phyloP scores from a whole-genome alignment of 1,284 basidiomycete species.

The Ustilago cynodontis region DNA sequence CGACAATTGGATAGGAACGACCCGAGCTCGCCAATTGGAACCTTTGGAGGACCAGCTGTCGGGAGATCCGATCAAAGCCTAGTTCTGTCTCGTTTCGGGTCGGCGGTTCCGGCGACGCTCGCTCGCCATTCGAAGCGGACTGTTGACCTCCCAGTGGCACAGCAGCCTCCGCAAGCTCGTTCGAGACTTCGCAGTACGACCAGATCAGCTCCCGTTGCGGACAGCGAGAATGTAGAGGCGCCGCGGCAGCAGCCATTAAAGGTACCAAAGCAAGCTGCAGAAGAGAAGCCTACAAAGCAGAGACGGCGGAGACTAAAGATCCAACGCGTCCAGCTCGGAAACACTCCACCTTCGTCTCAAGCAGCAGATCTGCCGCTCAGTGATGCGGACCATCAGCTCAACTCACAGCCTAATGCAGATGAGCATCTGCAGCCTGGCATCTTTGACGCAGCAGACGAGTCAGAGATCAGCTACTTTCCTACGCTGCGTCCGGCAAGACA shows the following conservation, averaged over 20 bases:
- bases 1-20: conserved; percentile 13
- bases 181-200: neutral
- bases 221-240: conserved; percentile 20
- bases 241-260: neutral
- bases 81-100: conserved; percentile 1
- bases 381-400: conserved; percentile 32
- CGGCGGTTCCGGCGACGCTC: neutral
- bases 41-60: conserved; percentile 18
- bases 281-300: neutral
- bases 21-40: conserved; percentile 31
- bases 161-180: neutral
- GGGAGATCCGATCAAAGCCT: conserved; percentile 11
- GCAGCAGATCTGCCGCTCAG: conserved; percentile 28
- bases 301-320: conserved; percentile 25
- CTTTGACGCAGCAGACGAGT: conserved; percentile 22
- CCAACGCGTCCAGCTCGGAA: conserved; percentile 26
- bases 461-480: conserved; percentile 46
- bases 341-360: neutral
- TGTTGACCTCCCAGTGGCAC: conserved; percentile 6
- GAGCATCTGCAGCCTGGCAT: neutral
- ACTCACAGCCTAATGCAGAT: conserved; percentile 22
- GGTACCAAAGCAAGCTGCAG: neutral
- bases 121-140: conserved; percentile 2
- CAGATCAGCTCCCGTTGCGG: neutral
- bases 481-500: conserved; percentile 23